Conservation (phyloP, 805 yeast species). For the Hagleromyces aurorensis region DNA sequence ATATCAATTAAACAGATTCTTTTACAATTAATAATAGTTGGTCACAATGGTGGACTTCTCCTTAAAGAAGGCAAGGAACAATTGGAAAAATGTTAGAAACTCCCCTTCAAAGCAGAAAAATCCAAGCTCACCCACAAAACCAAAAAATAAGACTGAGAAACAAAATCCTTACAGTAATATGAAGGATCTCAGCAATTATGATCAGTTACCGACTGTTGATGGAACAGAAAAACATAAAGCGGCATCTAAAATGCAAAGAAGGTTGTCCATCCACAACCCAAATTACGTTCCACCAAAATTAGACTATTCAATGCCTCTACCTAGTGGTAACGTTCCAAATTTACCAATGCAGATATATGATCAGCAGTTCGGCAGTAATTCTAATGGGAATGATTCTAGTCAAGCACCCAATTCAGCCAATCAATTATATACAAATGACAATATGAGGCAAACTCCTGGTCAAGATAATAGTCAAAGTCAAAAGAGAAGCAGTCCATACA, state of each 20-base stretch:
- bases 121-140: constrained; percentile 12
- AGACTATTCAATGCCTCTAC: constrained; percentile 27
- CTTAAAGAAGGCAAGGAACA: constrained; percentile 27
- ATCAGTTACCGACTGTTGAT: constrained; percentile 30
- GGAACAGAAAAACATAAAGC: constrained; percentile 33
- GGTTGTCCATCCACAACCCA: constrained; percentile 36
- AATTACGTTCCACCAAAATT: constrained; percentile 24
- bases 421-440: too few species aligned
- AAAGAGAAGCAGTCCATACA: constrained; percentile 3
- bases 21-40: too few species aligned
- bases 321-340: constrained; percentile 6
- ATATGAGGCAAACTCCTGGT: too few species aligned
- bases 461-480: constrained; percentile 3
- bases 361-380: too few species aligned
- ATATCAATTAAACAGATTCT: too few species aligned
- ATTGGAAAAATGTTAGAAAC: constrained; percentile 19
- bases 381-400: too few species aligned
- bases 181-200: constrained; percentile 9
- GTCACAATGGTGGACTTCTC: constrained; percentile 30
- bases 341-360: neutral
- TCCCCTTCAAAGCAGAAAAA: constrained; percentile 12
- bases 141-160: constrained; percentile 9
- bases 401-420: too few species aligned
- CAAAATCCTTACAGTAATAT: constrained; percentile 19
- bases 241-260: constrained; percentile 37